Conservation (phyloP, 305 asterid genomes). For the Fraxinus floribunda region DNA sequence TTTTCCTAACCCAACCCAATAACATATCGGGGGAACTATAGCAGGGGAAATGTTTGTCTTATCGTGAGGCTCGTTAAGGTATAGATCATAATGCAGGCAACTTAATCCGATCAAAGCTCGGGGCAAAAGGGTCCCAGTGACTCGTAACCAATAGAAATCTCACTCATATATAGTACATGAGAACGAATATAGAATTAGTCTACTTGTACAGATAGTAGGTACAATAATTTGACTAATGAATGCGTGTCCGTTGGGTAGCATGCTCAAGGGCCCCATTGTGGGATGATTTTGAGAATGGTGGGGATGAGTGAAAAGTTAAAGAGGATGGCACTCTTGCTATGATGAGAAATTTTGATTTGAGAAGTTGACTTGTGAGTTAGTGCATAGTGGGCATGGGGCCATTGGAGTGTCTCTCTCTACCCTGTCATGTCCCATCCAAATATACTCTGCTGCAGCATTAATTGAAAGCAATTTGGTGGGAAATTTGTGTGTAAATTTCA, state of each 20-base stretch:
- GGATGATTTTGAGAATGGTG: slow-evolving; percentile 40
- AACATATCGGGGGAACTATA: neutral
- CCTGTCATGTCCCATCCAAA: slow-evolving; percentile 11
- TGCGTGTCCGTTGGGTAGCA: neutral
- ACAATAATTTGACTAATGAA: no score
- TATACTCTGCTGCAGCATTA: slow-evolving; percentile 21
- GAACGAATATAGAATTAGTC: neutral
- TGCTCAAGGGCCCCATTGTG: slow-evolving; percentile 18
- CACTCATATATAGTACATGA: neutral
- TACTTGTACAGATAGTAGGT: no score
- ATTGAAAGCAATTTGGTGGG: slow-evolving; percentile 27
- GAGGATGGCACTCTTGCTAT: slow-evolving; percentile 4
- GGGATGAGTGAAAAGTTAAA: slow-evolving; percentile 35
- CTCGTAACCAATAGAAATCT: neutral
- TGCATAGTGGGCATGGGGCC: slow-evolving; percentile 20
- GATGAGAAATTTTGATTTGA: slow-evolving; percentile 11
- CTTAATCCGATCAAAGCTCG: neutral
- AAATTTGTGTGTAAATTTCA: slow-evolving; percentile 17
- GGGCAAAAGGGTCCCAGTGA: neutral
- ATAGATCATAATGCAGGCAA: neutral
- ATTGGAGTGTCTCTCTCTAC: neutral
- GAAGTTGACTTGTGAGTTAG: slow-evolving; percentile 16
- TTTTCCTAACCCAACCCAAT: neutral
- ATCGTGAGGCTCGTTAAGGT: neutral
- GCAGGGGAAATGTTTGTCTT: neutral